Conservation (phyloP, 2,329 filamentous ascomycete species). For the Colletotrichum sojae region DNA sequence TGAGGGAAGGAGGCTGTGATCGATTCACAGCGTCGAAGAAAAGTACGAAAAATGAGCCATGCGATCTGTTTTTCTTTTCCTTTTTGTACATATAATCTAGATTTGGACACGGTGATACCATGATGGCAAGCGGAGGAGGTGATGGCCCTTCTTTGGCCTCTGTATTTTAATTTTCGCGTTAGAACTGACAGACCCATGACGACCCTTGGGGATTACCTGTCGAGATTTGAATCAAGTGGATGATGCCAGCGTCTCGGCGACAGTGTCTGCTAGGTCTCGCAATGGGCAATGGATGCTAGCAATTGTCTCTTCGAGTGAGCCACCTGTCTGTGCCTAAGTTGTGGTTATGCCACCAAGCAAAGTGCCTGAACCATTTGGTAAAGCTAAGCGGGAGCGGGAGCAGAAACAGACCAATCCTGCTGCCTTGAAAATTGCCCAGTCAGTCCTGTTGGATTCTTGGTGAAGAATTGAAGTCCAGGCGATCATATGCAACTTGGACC, state of each 20-base stretch:
- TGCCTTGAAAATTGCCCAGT: too few relatives aligned
- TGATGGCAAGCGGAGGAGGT: constrained; percentile 33
- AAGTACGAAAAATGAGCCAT: constrained; percentile 23
- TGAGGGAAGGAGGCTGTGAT: not conserved
- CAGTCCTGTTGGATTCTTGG: not conserved
- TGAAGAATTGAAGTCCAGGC: constrained; percentile 7
- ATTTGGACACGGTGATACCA: constrained; percentile 34
- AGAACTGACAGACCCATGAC: constrained; percentile 15
- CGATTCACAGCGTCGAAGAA: not conserved
- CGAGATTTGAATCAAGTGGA: not conserved
- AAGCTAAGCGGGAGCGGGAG: too few relatives aligned
- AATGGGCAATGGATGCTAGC: not conserved
- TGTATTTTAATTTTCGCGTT: constrained; percentile 35
- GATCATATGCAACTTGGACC: constrained; percentile 19
- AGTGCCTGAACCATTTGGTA: too few relatives aligned
- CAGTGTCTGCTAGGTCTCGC: not conserved
- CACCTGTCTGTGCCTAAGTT: too few relatives aligned
- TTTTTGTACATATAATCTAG: constrained; percentile 14
- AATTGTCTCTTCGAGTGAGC: too few relatives aligned
- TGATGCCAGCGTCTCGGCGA: not conserved
- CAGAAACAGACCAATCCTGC: too few relatives aligned
- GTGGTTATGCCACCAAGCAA: too few relatives aligned
- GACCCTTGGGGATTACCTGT: constrained; percentile 5
- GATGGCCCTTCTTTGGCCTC: constrained; percentile 11
- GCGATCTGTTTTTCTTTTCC: constrained; percentile 1